These are phyloP conservation scores for Dentipellis sp. DNA, from an alignment of 768 basidiomycete species.

Conservation along the genomic window DNA sequence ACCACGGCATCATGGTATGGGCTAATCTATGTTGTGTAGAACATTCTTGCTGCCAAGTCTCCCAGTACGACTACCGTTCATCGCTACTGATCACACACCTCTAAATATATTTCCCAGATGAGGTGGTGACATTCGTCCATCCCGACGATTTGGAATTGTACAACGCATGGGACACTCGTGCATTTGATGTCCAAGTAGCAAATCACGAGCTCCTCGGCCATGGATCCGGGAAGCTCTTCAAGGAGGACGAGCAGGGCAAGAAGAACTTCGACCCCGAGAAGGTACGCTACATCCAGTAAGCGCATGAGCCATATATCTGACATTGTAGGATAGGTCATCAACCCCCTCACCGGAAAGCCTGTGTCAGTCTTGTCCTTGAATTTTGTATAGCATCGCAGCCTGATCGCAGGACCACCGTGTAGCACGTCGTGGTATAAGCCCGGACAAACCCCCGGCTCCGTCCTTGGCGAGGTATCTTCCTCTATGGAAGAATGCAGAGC, in stretches of 20 bases:
- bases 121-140: constrained; percentile 75
- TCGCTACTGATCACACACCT: neutral
- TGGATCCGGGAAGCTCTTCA: constrained; percentile 77
- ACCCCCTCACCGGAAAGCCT: constrained; percentile 70
- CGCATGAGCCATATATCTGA: too few species aligned
- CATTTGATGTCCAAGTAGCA: constrained; percentile 85
- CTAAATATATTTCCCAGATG: constrained; percentile 36
- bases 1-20: neutral
- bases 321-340: constrained; percentile 48
- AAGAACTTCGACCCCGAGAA: constrained; percentile 76
- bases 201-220: constrained; percentile 87
- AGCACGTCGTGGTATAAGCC: constrained; percentile 84
- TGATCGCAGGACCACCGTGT: neutral
- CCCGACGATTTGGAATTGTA: constrained; percentile 69
- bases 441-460: constrained; percentile 75
- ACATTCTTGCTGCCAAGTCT: constrained; percentile 82
- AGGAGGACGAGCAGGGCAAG: constrained; percentile 64
- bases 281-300: constrained; percentile 18
- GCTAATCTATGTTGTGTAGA: constrained; percentile 30
- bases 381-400: too few species aligned
- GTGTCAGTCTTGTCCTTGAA: constrained; percentile 35
- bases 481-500: constrained; percentile 94
- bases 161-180: constrained; percentile 66
- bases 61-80: constrained; percentile 44
- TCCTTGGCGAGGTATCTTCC: constrained; percentile 81